Base-by-base conservation (phyloP, 2,329 filamentous ascomycete species). In the Pseudogymnoascus sp. region DNA sequence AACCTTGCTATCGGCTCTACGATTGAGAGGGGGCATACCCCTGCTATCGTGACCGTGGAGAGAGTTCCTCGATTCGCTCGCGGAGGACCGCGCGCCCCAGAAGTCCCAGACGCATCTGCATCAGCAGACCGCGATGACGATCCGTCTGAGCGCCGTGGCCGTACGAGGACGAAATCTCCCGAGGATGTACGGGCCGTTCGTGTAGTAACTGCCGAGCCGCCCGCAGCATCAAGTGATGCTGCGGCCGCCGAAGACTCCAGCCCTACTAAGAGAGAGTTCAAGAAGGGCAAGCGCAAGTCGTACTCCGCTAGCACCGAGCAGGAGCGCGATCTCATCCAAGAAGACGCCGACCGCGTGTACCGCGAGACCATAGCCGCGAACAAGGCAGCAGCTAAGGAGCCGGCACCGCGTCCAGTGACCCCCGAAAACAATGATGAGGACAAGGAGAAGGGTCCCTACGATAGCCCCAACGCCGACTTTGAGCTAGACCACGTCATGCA, bases 381-480 rank as follows among this genome's bases (percentile, higher is more conserved):
- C 11, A 81, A 79, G 68, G 79, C 81, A 60, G 78, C 76, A 12
- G 70, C 72, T 3, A 67, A 70, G 59, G 70, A 72, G 50, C 72
- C 72, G 2, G 68, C 76, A 14, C 68, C 77, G 50, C 75, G 76
- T 57, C 82, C 86, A 61, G 77, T 82, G 59, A 81, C 82, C 2
- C 82, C 84, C 9, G 68, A 72, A 60, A 75, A 79, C 33, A 72
- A 76, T 4, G 33, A 38, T 1, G 70, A 68, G 61, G 72, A 75
- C 8, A 65, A 71, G 2, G 67, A 72, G 9, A 80, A 79, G 71
- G 79, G 76, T 60, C 78, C 72, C 7, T 87, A 81, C 61, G 81
- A 81, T 64, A 80, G 73, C 6, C 85, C 85, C 1, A 77, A 87
- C 67, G 85, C 85, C n/a, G 85, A 87, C 69, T 83, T 87, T 60